phyloP scores from a whole-genome alignment of 1,284 basidiomycete genomes.

The Austropuccinia psidii region DNA sequence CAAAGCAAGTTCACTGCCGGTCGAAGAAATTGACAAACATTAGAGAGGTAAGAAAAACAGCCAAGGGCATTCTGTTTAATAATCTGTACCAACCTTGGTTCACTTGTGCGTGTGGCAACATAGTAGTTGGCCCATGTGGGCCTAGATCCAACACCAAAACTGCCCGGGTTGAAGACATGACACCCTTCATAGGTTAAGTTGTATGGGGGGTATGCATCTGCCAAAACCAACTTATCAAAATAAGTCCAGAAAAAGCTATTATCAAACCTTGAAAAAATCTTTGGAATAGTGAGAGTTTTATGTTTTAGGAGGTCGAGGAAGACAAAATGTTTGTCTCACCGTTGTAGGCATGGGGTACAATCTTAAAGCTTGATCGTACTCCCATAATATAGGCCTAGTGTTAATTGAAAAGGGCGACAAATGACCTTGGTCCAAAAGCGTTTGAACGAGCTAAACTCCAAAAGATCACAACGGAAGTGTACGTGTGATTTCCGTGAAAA shows the following conservation, averaged over 20 bases:
- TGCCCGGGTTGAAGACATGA: conserved; percentile 95
- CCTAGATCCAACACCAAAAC: conserved; percentile 37
- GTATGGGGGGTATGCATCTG: conserved; percentile 92
- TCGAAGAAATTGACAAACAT: background rate
- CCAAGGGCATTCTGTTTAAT: background rate
- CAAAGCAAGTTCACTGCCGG: too few relatives aligned
- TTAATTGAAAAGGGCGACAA: conserved; percentile 57
- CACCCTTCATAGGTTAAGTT: conserved; percentile 96
- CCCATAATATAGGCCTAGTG: conserved; percentile 78
- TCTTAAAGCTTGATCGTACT: conserved; percentile 84
- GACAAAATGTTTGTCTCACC: conserved; percentile 51
- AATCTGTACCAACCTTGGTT: conserved; percentile 19
- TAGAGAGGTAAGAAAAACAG: background rate
- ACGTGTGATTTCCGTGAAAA: too few relatives aligned
- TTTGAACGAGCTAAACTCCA: conserved; percentile 71
- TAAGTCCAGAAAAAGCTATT: background rate
- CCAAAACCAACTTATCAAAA: conserved; percentile 69
- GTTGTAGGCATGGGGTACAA: conserved; percentile 91
- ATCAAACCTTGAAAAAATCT: background rate
- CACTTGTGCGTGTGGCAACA: conserved; percentile 23
- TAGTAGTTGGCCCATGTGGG: conserved; percentile 32
- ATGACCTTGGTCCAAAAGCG: conserved; percentile 73
- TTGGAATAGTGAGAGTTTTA: background rate
- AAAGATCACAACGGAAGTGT: background rate
- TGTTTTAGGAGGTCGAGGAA: background rate